A percentile compares a stretch with the other conserved stretches of the same genome.
phyloP scores from a whole-genome alignment of 1,284 basidiomycete genomes.

The Peniophora sp. region DNA sequence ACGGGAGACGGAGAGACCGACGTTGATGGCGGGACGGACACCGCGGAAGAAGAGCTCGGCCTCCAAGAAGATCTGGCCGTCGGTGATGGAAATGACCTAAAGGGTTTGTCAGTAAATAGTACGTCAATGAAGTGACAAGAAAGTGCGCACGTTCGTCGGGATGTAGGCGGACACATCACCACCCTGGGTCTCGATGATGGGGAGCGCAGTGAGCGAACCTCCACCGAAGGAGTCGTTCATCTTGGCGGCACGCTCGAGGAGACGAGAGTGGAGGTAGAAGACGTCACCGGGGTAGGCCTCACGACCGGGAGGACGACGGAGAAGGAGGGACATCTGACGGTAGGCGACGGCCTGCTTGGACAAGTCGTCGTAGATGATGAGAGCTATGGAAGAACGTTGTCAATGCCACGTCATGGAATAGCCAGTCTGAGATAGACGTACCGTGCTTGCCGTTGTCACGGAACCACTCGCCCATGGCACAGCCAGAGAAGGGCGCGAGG shows the following conservation, averaged over 20 bases:
- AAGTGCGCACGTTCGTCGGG: constrained; percentile 62
- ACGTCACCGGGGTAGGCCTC: constrained; percentile 99
- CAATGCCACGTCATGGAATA: background rate
- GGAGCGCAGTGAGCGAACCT: constrained; percentile 96
- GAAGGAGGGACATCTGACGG: constrained; percentile 99
- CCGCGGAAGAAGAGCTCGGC: constrained; percentile 99
- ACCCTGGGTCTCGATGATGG: constrained; percentile 99
- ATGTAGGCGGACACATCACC: constrained; percentile 99
- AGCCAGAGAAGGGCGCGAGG: constrained; percentile 99
- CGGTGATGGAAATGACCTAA: constrained; percentile 95
- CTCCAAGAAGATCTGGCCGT: constrained; percentile 99
- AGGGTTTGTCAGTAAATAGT: constrained; percentile 5
- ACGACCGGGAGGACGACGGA: constrained; percentile 99
- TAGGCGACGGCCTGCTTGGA: constrained; percentile 99
- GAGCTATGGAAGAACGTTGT: constrained; percentile 37
- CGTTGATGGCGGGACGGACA: constrained; percentile 98
- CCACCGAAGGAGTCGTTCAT: constrained; percentile 98
- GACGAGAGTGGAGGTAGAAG: constrained; percentile 99
- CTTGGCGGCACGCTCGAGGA: constrained; percentile 99
- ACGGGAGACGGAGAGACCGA: constrained; percentile 99
- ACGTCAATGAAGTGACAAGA: constrained; percentile 3
- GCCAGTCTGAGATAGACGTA: constrained; percentile 25
- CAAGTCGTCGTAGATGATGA: constrained; percentile 99
- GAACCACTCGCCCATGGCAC: constrained; percentile 99
- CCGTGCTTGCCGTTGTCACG: constrained; percentile 98